These are phyloP conservation scores for Geotrichum australiense DNA, from an alignment of 1,139 yeast species.

Conservation along the genomic window DNA sequence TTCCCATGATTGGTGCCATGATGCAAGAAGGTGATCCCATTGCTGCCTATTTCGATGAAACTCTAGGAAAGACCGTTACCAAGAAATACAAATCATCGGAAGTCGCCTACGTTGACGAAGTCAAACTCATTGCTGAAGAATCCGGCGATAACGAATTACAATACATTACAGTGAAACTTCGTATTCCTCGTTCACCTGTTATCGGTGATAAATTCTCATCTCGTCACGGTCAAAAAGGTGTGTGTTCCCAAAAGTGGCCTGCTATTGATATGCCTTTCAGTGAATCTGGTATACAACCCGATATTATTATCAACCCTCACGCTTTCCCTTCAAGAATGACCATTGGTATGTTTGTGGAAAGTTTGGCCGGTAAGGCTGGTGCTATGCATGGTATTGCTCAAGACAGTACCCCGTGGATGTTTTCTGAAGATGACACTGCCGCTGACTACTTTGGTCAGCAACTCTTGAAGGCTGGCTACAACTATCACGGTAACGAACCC, in stretches of 20 bases:
- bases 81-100: slow-evolving; percentile 92
- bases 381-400: slow-evolving; percentile 97
- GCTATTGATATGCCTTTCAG: slow-evolving; percentile 94
- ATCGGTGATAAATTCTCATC: slow-evolving; percentile 98
- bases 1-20: slow-evolving; percentile 81
- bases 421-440: slow-evolving; percentile 87
- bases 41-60: slow-evolving; percentile 87
- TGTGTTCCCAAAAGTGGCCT: slow-evolving; percentile 98
- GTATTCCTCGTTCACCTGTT: slow-evolving; percentile 85
- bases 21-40: slow-evolving; percentile 96
- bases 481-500: slow-evolving; percentile 97
- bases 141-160: slow-evolving; percentile 73
- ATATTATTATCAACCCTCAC: slow-evolving; percentile 97
- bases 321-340: slow-evolving; percentile 99
- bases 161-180: slow-evolving; percentile 75
- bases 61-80: slow-evolving; percentile 81
- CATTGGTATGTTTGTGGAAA: slow-evolving; percentile 98
- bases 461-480: slow-evolving; percentile 78
- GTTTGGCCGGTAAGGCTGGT: slow-evolving; percentile 97
- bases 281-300: slow-evolving; percentile 86
- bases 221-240: slow-evolving; percentile 99
- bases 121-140: slow-evolving; percentile 85
- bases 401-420: slow-evolving; percentile 95
- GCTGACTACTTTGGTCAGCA: slow-evolving; percentile 98
- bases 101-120: slow-evolving; percentile 94